Evolutionary conservation across 2,329 filamentous ascomycete genomes (phyloP), one percentile per base, ranked within the genome.

Genomic region (Aschersonia sp.): DNA sequence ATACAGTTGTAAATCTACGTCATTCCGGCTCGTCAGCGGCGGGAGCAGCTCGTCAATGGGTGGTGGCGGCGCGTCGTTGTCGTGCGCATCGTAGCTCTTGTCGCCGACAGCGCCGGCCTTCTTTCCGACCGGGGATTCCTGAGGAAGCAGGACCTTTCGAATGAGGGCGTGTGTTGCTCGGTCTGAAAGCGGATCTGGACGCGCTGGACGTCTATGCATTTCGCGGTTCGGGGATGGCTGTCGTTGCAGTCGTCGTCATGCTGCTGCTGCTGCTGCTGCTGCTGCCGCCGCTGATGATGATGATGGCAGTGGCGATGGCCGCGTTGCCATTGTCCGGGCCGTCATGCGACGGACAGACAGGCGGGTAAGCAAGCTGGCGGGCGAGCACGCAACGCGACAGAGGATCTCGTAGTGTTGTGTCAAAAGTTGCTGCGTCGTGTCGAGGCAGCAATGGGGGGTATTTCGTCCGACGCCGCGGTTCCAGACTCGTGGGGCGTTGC

Each of bases 1-100:
- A 62, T 97, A 98, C 5, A 98, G 75, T 66, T 98, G 85, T 48
- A 94, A 69, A 63, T 98, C 92, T 50, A 97, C 79, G 56, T 94
- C 87, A 63, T 95, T 94, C 46, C 87, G 88, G 68, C 88, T 95
- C 45, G 90, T 97, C 58, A 98, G 72, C 40, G 89, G 88, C 50
- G 90, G 92, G 43, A 98, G 71, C 42, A 95, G 70, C 55, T 89
- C 84, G 50, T 94, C 81, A 55, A 94, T 81, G 45, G 86, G 77
- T 32, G 67, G 22, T 22, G 22, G 22, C 22, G 22, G 22, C 22
- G 22, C 22, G 22, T 22, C 22, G 22, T 22, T 22, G 22, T 22
- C 63, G 50, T 57, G 59, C 31, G 52, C 53, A 51, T 66, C 66
- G 49, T 65, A 65, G 43, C 74, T 76, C 55, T 83, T 70, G 65